phyloP scores from a whole-genome alignment of 148 eudicot species.

The Camellia japonica region DNA sequence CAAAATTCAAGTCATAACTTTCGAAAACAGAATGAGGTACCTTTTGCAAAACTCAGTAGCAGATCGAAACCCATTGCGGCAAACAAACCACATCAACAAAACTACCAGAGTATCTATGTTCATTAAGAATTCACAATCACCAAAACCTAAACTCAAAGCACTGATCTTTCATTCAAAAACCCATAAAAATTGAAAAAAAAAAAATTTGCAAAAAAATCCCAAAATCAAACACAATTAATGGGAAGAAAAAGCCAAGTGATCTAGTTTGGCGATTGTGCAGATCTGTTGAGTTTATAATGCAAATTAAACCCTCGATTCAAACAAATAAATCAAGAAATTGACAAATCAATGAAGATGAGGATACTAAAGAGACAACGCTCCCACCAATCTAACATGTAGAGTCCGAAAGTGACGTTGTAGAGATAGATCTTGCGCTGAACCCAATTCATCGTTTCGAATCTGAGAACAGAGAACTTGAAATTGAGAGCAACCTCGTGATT shows the following conservation, averaged over 20 bases:
- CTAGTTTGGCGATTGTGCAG: background rate
- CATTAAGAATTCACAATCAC: conserved; percentile 10
- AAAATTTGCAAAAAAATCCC: background rate
- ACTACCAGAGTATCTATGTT: conserved; percentile 38
- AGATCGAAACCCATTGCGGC: conserved; percentile 33
- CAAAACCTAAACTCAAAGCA: background rate
- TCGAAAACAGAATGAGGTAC: conserved; percentile 14
- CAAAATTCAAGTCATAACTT: background rate
- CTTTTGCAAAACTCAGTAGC: conserved; percentile 29
- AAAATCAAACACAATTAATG: background rate
- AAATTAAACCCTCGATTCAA: conserved; percentile 7
- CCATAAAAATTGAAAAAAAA: too few relatives aligned
- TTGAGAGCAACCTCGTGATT: background rate
- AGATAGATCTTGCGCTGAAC: conserved; percentile 80
- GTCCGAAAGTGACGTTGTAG: conserved; percentile 89
- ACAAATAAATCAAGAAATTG: background rate
- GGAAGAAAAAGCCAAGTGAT: background rate
- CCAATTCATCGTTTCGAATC: conserved; percentile 58
- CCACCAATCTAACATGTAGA: conserved; percentile 94
- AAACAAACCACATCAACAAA: conserved; percentile 51
- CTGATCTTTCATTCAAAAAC: background rate
- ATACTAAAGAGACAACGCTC: conserved; percentile 91
- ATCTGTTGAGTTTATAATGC: background rate
- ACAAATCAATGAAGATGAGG: conserved; percentile 36
- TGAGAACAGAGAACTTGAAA: background rate